Conservation (phyloP, 164 flowering plant species). For the Buxus sempervirens region DNA sequence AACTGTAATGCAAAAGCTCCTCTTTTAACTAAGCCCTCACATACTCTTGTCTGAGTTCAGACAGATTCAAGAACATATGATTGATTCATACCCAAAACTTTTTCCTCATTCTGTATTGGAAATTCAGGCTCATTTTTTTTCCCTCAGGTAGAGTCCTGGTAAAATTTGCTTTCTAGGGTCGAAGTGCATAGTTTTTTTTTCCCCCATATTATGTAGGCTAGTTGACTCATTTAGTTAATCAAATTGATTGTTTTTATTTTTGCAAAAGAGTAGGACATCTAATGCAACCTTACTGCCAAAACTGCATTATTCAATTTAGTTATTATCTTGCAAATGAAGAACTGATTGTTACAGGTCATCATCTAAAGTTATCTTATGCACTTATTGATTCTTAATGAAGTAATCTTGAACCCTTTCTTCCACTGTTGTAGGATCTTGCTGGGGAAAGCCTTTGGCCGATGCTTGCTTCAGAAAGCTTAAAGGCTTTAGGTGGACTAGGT, state of each 20-base stretch:
- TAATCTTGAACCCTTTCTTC: slow-evolving; percentile 7
- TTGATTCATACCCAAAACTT: too few relatives aligned
- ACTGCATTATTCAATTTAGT: not conserved
- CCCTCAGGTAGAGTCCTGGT: too few relatives aligned
- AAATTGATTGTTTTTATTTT: not conserved
- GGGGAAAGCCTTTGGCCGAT: slow-evolving; percentile 88
- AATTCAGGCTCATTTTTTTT: too few relatives aligned
- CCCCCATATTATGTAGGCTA: not conserved
- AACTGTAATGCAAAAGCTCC: too few relatives aligned
- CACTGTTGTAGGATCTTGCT: slow-evolving; percentile 50
- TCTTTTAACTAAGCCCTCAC: too few relatives aligned
- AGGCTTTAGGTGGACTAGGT: slow-evolving; percentile 92
- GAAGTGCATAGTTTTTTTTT: not conserved
- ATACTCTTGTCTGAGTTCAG: too few relatives aligned
- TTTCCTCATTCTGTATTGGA: too few relatives aligned
- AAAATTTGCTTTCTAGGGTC: not conserved
- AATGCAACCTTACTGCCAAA: not conserved
- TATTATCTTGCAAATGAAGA: not conserved
- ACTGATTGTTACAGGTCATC: not conserved
- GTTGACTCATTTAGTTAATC: not conserved
- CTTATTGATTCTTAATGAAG: too few relatives aligned
- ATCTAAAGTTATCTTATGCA: not conserved
- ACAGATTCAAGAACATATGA: too few relatives aligned
- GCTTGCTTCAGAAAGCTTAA: slow-evolving; percentile 86
- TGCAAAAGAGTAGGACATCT: not conserved